Conservation (phyloP, 139 green algal species). For the Diplosphaera chodatii region DNA sequence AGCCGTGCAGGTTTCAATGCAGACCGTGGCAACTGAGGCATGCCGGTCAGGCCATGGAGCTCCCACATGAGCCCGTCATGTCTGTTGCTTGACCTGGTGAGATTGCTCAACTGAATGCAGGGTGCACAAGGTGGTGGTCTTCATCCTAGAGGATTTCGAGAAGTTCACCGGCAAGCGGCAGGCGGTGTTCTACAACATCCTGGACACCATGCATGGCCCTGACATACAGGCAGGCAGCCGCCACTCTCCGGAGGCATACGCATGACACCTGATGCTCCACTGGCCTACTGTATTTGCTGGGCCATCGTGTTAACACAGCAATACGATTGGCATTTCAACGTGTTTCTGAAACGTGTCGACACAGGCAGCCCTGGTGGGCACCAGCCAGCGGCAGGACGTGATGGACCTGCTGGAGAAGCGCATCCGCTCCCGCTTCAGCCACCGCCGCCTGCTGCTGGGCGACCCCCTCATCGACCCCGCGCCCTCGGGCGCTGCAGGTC, state of each 20-base stretch:
- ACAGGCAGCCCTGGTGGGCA: constrained; percentile 63
- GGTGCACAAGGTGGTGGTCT: constrained; percentile 61
- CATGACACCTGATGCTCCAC: too few relatives aligned
- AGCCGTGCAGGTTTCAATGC: too few relatives aligned
- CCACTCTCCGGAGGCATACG: too few relatives aligned
- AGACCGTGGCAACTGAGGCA: too few relatives aligned
- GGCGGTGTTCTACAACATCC: constrained; percentile 79
- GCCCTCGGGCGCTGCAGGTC: not conserved
- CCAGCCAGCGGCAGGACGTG: constrained; percentile 56
- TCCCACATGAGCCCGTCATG: too few relatives aligned
- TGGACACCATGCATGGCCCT: constrained; percentile 63
- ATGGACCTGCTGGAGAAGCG: constrained; percentile 79
- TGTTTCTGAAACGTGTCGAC: too few relatives aligned
- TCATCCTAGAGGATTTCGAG: constrained; percentile 80
- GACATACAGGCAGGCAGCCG: constrained; percentile 43
- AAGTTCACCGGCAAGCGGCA: constrained; percentile 60
- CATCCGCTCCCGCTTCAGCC: constrained; percentile 65
- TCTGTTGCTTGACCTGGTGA: too few relatives aligned
- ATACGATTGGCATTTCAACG: too few relatives aligned
- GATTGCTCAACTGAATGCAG: constrained; percentile 19
- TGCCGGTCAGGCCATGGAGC: too few relatives aligned
- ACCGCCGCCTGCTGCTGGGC: constrained; percentile 38
- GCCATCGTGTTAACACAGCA: too few relatives aligned
- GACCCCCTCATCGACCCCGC: not conserved
- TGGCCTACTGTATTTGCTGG: too few relatives aligned